A percentile compares a stretch with the other conserved stretches of the same genome.
Evolutionary conservation across 1,139 yeast genomes (phyloP).

Genomic region (Lodderomyces theae): DNA sequence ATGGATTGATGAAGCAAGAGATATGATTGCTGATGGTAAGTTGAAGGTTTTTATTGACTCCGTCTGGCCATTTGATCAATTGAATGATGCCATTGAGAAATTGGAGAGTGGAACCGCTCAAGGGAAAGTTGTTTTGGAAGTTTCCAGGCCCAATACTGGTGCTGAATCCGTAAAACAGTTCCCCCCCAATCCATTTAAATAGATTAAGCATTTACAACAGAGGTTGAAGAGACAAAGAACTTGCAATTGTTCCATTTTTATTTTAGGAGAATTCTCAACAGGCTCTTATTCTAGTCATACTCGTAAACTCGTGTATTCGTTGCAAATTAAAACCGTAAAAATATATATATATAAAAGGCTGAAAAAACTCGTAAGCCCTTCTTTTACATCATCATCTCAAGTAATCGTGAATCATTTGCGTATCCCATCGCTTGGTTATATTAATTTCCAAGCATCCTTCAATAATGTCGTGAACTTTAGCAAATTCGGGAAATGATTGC

Average conservation of each 20-base stretch:
- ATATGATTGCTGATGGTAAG: slow-evolving; percentile 38
- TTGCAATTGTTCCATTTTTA: no score
- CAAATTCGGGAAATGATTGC: slow-evolving; percentile 17
- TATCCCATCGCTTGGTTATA: slow-evolving; percentile 49
- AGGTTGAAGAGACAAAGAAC: no score
- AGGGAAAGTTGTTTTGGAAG: slow-evolving; percentile 59
- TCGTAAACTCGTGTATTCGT: neutral
- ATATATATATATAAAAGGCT: no score
- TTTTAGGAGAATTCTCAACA: no score
- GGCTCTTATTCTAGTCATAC: neutral
- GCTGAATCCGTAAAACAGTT: neutral
- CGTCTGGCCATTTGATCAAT: slow-evolving; percentile 47
- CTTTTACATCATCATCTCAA: slow-evolving; percentile 1
- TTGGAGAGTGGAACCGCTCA: slow-evolving; percentile 47
- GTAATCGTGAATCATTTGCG: slow-evolving; percentile 30
- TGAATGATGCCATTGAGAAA: slow-evolving; percentile 46
- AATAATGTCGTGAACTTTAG: slow-evolving; percentile 43
- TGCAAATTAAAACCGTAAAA: neutral
- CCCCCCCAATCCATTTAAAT: neutral
- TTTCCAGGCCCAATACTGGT: slow-evolving; percentile 10
- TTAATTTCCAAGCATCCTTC: slow-evolving; percentile 55
- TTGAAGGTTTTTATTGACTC: slow-evolving; percentile 52
- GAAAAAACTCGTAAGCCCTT: no score
- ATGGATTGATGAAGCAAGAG: slow-evolving; percentile 11
- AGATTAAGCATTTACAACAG: neutral